Evolutionary conservation across 2,329 filamentous ascomycete genomes (phyloP).

Genomic region (Xylaria sp.): DNA sequence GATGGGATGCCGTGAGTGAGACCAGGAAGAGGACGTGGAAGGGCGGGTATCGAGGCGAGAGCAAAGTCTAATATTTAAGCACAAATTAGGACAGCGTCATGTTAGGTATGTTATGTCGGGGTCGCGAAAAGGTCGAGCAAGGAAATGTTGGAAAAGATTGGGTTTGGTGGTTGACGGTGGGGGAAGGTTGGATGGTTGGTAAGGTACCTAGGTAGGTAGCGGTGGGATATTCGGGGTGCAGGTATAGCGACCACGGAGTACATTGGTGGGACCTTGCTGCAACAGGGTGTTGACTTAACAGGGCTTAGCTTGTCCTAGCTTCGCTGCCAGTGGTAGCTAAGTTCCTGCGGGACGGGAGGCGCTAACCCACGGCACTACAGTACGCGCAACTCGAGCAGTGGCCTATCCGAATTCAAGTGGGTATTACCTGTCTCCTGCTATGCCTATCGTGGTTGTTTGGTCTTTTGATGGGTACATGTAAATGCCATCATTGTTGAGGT

Average conservation of each 20-base stretch:
- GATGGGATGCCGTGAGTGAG: slow-evolving; percentile 4
- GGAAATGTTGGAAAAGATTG: slow-evolving; percentile 35
- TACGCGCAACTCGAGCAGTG: slow-evolving; percentile 17
- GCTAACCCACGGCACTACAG: slow-evolving; percentile 35
- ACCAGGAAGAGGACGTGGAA: slow-evolving; percentile 20
- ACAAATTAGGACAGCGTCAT: slow-evolving; percentile 22
- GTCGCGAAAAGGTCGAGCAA: slow-evolving; percentile 35
- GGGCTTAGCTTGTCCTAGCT: slow-evolving; percentile 33
- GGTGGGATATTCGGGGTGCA: slow-evolving; percentile 35
- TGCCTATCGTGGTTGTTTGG: slow-evolving; percentile 8
- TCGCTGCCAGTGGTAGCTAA: slow-evolving; percentile 18
- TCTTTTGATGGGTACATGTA: neutral
- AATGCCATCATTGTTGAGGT: neutral
- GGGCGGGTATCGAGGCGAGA: slow-evolving; percentile 18
- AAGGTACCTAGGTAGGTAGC: slow-evolving; percentile 11
- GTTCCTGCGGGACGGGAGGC: slow-evolving; percentile 32
- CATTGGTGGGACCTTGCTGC: slow-evolving; percentile 30
- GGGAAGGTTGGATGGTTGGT: slow-evolving; percentile 15
- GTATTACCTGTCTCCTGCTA: neutral
- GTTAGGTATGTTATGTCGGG: slow-evolving; percentile 32
- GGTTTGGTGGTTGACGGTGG: slow-evolving; percentile 21
- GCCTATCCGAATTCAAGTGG: slow-evolving; percentile 2
- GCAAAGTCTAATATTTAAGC: slow-evolving; percentile 33
- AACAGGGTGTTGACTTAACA: slow-evolving; percentile 26
- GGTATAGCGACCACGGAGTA: slow-evolving; percentile 33